These are phyloP conservation scores for Toxoplasma gondii DNA, from an alignment of 169 alveolate genomes.

Conservation along the genomic window DNA sequence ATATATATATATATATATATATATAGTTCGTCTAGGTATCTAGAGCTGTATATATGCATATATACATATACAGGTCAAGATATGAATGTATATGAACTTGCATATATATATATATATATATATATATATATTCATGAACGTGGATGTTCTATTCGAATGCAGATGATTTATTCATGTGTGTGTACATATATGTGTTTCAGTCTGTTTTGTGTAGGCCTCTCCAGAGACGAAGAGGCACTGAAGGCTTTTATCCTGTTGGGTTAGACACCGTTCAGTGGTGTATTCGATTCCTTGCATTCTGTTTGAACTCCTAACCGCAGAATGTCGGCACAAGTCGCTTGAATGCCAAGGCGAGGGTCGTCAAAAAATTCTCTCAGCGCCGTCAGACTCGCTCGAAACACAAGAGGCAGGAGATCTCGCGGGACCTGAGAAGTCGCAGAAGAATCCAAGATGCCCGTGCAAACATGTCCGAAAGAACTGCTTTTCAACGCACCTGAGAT, in stretches of 20 bases:
- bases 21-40: background rate
- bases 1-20: background rate
- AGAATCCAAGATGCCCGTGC: background rate
- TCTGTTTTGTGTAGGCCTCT: no score
- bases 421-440: background rate
- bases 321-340: background rate
- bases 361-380: background rate
- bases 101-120: slow-evolving; percentile 14
- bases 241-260: no score
- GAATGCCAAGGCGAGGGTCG: background rate
- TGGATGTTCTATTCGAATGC: background rate
- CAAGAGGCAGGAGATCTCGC: background rate
- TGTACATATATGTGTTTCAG: background rate
- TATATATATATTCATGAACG: background rate
- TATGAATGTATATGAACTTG: background rate
- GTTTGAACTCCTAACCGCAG: background rate
- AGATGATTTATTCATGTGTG: background rate
- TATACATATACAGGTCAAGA: no score
- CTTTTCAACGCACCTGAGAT: no score
- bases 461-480: background rate
- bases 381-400: background rate
- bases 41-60: no score
- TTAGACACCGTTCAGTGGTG: background rate
- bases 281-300: background rate
- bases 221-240: no score